Conservation (phyloP, 2,329 filamentous ascomycete genomes). For the Talaromyces sp. region DNA sequence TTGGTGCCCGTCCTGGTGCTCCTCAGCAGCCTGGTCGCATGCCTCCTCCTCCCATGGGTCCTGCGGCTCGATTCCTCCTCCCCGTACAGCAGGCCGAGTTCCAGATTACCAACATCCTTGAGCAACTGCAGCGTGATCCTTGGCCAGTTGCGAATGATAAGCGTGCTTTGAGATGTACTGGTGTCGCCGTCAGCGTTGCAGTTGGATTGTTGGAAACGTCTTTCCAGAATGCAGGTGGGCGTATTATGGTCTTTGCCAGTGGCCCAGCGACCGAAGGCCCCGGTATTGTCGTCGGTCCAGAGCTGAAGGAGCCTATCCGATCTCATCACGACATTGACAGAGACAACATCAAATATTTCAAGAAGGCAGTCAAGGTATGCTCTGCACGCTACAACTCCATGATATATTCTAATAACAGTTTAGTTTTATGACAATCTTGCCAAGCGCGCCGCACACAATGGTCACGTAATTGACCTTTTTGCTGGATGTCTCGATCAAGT, state of each 20-base stretch:
- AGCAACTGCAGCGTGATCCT: slow-evolving; percentile 92
- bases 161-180: slow-evolving; percentile 85
- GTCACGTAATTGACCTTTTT: slow-evolving; percentile 96
- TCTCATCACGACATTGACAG: slow-evolving; percentile 98
- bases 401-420: slow-evolving; percentile 21
- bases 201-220: slow-evolving; percentile 89
- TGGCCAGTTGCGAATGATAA: slow-evolving; percentile 96
- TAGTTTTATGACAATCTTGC: slow-evolving; percentile 93
- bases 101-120: slow-evolving; percentile 91
- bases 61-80: slow-evolving; percentile 84
- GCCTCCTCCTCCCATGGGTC: slow-evolving; percentile 68
- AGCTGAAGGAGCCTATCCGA: slow-evolving; percentile 91
- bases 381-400: not conserved
- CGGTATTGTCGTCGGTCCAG: slow-evolving; percentile 92
- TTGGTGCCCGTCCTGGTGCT: slow-evolving; percentile 69
- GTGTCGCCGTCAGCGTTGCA: slow-evolving; percentile 92
- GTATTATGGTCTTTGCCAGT: slow-evolving; percentile 96
- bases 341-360: slow-evolving; percentile 99
- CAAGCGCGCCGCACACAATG: slow-evolving; percentile 92
- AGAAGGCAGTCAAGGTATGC: slow-evolving; percentile 89
- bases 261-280: slow-evolving; percentile 94
- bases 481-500: slow-evolving; percentile 97
- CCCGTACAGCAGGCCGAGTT: slow-evolving; percentile 96
- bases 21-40: slow-evolving; percentile 70
- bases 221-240: slow-evolving; percentile 90